Base-by-base conservation (phyloP, 257 asterid species). In the Nemophila menziesii region DNA sequence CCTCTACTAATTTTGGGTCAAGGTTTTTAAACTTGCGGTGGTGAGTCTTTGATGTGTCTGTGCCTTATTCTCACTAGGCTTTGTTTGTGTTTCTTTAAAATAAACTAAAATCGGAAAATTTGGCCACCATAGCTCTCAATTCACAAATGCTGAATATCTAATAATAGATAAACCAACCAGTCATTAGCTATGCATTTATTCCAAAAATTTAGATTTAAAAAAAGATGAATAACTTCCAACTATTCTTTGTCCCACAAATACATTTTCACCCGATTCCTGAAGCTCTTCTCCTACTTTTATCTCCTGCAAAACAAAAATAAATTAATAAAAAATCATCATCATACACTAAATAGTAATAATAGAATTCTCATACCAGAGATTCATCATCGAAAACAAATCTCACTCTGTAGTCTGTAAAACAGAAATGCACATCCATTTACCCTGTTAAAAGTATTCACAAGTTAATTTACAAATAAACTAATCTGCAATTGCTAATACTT, bases 71-170 rank as follows among this genome's bases (percentile, higher is more conserved):
- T 92, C 89, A 58, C 84, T 92, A 1, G 92, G 87, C 63, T 74
- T 89, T 5, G 98, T 89, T 44, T 89, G 95, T 22, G 43, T 74
- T 79, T 89, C 98, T 72, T 84, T 89, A 43, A 89, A 89, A 58
- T 84, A 89, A 39, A 89, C 95, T 58, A 84, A 69, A 69, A 89
- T 64, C 11, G 98, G 94, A 62, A 89, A 89, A 10, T 54, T 46
- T 44, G 98, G 95, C 98, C 98, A 89, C 95, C 95, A 89, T 22
- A 89, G 82, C 68, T 84, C 98, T 94, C 98, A 89, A 62, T 89
- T 89, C 51, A 89, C 72, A 52, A 84, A 89, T 36, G 92, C 67
- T 16, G 94, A 84, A 43, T 84, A 89, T 56, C 95, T 87, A 74
- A 21, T 16, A 19, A 12, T 19, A 13, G 17, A 23, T 2, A 15